Percentiles rank a stretch among this genome's conserved stretches.
Conservation (phyloP, 2,329 filamentous ascomycete species). For the Talaromyces sp. region DNA sequence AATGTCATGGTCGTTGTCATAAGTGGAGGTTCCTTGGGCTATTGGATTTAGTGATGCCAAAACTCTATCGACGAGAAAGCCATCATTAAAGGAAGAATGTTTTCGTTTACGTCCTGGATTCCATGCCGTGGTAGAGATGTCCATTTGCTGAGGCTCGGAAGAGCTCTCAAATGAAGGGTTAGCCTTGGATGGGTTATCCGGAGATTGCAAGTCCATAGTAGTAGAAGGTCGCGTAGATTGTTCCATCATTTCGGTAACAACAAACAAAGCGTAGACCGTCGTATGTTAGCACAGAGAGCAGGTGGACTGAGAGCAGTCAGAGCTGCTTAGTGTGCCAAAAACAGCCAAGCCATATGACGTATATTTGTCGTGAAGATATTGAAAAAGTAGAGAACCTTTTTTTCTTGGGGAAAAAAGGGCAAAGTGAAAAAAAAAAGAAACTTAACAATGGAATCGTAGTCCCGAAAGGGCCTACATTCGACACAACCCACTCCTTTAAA, state of each 20-base stretch:
- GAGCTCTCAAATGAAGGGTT: not conserved
- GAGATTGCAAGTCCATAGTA: not conserved
- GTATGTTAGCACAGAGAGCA: not conserved
- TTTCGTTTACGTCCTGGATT: constrained; percentile 14
- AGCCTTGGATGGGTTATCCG: not conserved
- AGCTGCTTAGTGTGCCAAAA: not conserved
- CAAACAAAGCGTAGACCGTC: not conserved
- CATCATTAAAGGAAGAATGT: constrained; percentile 3
- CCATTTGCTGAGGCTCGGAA: not conserved
- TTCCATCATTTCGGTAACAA: not conserved
- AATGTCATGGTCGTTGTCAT: not conserved
- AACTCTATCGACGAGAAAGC: not conserved
- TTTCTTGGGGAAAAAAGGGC: not conserved
- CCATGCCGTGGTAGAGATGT: not conserved
- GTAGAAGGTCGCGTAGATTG: not conserved
- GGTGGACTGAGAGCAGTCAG: not conserved
- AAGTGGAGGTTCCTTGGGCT: not conserved
- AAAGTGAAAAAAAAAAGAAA: not conserved
- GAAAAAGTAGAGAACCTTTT: not conserved
- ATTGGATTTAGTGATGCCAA: not conserved
- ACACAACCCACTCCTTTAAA: not conserved
- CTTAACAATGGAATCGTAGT: constrained; percentile 10
- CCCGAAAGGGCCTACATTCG: constrained; percentile 11
- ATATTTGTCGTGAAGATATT: not conserved
- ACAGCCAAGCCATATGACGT: not conserved